phyloP scores from a whole-genome alignment of 108 stramenopile species.

The Nitzschia sp. region DNA sequence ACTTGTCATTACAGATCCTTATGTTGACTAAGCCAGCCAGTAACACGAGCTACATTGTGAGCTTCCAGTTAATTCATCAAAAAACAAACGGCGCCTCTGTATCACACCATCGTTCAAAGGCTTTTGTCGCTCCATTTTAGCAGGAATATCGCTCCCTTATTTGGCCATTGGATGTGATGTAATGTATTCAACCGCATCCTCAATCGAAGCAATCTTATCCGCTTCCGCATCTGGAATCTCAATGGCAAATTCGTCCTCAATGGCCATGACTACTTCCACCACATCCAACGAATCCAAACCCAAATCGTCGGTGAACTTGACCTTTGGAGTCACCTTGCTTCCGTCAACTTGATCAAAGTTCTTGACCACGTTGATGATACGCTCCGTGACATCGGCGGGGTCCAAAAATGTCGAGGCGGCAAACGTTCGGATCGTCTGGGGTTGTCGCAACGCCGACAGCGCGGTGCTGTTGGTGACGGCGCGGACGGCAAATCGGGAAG shows the following conservation, averaged over 20 bases:
- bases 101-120: too few relatives aligned
- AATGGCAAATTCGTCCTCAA: constrained; percentile 99
- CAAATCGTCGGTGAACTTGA: constrained; percentile 94
- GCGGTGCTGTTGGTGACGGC: constrained; percentile 42
- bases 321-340: constrained; percentile 79
- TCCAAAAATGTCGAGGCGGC: constrained; percentile 88
- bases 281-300: constrained; percentile 98
- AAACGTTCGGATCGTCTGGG: constrained; percentile 51
- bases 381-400: constrained; percentile 89
- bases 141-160: constrained; percentile 37
- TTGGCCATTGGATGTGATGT: constrained; percentile 92
- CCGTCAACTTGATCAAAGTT: constrained; percentile 98
- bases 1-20: too few relatives aligned
- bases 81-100: not conserved
- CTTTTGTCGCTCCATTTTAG: too few relatives aligned
- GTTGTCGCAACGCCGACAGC: constrained; percentile 41
- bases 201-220: constrained; percentile 94
- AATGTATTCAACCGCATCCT: constrained; percentile 96
- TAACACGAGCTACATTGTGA: not conserved
- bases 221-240: constrained; percentile 99
- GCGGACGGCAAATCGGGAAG: constrained; percentile 68
- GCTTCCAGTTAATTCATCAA: not conserved
- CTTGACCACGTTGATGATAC: constrained; percentile 95
- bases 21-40: too few relatives aligned
- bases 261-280: constrained; percentile 99